Conservation (phyloP, 139 green algal species). For the Closterium sp. region DNA sequence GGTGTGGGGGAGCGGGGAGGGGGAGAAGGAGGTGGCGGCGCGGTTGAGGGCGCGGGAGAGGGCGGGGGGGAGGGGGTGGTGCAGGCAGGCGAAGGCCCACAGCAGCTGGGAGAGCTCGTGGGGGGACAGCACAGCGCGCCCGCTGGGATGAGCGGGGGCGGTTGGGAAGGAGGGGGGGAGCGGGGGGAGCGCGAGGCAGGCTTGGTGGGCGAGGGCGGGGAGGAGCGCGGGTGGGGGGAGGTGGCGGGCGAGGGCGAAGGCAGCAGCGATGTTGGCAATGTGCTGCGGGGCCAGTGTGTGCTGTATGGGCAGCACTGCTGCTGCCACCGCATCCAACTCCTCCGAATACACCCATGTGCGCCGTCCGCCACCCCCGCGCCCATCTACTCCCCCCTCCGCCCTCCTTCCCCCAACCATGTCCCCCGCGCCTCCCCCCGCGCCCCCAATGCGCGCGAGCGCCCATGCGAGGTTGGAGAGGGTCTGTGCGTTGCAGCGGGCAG, state of each 20-base stretch:
- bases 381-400: not conserved
- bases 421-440: not conserved
- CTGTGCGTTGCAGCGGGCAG: not conserved
- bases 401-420: not conserved
- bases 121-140: not conserved
- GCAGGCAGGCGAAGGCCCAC: not conserved
- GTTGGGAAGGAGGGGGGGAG: not conserved
- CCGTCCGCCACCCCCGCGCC: no score
- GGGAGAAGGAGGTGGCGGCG: not conserved
- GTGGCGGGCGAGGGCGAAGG: not conserved
- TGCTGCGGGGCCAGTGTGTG: not conserved
- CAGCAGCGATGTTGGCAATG: not conserved
- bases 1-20: not conserved
- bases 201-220: not conserved
- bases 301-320: not conserved
- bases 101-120: not conserved
- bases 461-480: not conserved
- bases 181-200: not conserved
- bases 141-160: no score
- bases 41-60: not conserved
- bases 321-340: not conserved
- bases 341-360: not conserved
- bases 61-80: not conserved
- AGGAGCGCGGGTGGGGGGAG: not conserved
- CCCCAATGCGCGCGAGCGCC: not conserved